Conservation (phyloP, 768 basidiomycete species). For the Russula compacta region DNA sequence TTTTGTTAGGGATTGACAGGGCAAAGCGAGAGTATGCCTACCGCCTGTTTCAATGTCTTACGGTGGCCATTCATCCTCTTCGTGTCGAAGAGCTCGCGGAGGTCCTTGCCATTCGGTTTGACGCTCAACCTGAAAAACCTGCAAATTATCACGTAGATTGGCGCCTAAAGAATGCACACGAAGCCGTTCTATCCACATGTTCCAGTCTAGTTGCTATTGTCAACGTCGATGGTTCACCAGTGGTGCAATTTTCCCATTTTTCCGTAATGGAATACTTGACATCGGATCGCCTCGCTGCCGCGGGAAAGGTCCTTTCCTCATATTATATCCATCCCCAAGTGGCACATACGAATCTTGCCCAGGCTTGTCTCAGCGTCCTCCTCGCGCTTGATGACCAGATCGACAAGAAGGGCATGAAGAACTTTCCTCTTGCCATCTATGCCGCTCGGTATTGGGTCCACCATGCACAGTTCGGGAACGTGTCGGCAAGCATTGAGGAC, state of each 20-base stretch:
- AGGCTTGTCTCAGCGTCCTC: background rate
- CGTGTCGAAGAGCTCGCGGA: background rate
- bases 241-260: background rate
- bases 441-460: background rate
- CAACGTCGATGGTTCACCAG: background rate
- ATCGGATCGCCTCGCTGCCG: background rate
- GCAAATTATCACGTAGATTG: background rate
- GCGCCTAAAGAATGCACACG: background rate
- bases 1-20: background rate
- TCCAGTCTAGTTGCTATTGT: background rate
- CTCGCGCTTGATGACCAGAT: background rate
- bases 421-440: background rate
- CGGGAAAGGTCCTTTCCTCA: background rate
- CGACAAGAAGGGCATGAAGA: background rate
- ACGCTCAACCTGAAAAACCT: background rate
- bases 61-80: background rate
- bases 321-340: background rate
- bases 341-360: background rate
- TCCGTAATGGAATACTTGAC: background rate
- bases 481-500: background rate
- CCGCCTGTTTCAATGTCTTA: background rate
- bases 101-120: background rate
- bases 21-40: background rate
- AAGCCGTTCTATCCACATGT: background rate
- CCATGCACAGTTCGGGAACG: background rate